These are phyloP conservation scores for Helianthus tuberosus DNA, from an alignment of 129 eudicot genomes.

Conservation along the genomic window DNA sequence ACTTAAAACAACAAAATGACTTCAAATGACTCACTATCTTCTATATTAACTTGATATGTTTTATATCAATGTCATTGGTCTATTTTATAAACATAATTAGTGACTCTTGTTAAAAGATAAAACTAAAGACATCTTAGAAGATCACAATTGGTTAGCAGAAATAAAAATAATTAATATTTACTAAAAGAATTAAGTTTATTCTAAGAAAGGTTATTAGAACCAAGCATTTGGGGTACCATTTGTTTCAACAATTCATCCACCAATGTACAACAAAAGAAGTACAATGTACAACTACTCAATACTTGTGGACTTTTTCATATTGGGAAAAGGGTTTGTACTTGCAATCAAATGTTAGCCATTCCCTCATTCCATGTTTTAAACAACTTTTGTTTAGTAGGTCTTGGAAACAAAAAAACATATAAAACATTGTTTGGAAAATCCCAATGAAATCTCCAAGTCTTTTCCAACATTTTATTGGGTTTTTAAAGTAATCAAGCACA, in stretches of 20 bases:
- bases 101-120: too few species aligned
- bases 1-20: too few species aligned
- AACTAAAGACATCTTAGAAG: background rate
- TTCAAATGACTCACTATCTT: too few species aligned
- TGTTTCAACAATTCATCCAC: constrained; percentile 18
- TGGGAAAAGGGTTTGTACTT: constrained; percentile 30
- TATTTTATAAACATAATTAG: too few species aligned
- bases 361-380: constrained; percentile 25
- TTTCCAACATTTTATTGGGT: constrained; percentile 1
- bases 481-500: background rate
- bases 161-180: background rate
- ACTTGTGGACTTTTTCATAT: constrained; percentile 17
- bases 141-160: background rate
- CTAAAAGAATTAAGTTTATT: background rate
- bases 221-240: constrained; percentile 14
- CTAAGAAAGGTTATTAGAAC: background rate
- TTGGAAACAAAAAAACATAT: constrained; percentile 9
- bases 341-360: constrained; percentile 22
- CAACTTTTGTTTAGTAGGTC: constrained; percentile 30
- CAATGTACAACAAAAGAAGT: constrained; percentile 16
- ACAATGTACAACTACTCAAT: constrained; percentile 22
- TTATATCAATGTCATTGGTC: too few species aligned
- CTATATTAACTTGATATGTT: too few species aligned
- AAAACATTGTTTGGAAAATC: constrained; percentile 17
- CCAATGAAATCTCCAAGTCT: constrained; percentile 25